phyloP scores from a whole-genome alignment of 768 basidiomycete genomes.

The Podaxis sp. region DNA sequence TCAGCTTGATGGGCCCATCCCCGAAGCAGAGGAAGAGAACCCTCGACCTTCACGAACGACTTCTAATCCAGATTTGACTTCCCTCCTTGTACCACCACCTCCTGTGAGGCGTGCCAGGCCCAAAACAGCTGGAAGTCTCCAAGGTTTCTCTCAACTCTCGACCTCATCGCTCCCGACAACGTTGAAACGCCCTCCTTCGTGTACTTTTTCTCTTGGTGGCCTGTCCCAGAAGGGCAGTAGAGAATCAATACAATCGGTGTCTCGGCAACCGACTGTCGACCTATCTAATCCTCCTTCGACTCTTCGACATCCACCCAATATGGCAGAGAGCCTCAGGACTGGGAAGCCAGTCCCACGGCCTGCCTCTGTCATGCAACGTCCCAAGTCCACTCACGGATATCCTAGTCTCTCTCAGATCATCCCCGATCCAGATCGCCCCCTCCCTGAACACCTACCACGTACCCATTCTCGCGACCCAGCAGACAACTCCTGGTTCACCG shows the following conservation, averaged over 20 bases:
- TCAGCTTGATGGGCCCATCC: constrained; percentile 21
- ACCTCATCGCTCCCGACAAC: background rate
- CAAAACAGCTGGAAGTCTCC: constrained; percentile 5
- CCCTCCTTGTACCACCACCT: constrained; percentile 8
- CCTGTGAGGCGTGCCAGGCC: background rate
- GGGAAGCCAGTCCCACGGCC: background rate
- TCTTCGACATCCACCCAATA: background rate
- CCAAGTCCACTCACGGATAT: constrained; percentile 9
- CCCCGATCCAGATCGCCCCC: constrained; percentile 10
- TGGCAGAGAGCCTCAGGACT: background rate
- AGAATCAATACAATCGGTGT: background rate
- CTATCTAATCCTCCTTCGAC: background rate
- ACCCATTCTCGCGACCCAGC: constrained; percentile 16
- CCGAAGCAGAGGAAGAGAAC: constrained; percentile 7
- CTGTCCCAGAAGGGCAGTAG: background rate
- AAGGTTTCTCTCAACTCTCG: background rate
- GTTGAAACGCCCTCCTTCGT: background rate
- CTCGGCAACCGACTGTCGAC: background rate
- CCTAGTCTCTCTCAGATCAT: constrained; percentile 10
- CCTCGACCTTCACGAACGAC: constrained; percentile 6
- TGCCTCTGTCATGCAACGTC: constrained; percentile 6
- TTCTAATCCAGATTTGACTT: constrained; percentile 22
- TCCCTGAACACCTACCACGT: constrained; percentile 9
- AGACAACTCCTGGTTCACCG: constrained; percentile 37
- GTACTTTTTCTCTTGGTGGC: background rate